A percentile compares a stretch with the other conserved stretches of the same genome.
These are phyloP conservation scores for Phlegmacium glaucopus DNA, from an alignment of 768 basidiomycete species.

Conservation along the genomic window DNA sequence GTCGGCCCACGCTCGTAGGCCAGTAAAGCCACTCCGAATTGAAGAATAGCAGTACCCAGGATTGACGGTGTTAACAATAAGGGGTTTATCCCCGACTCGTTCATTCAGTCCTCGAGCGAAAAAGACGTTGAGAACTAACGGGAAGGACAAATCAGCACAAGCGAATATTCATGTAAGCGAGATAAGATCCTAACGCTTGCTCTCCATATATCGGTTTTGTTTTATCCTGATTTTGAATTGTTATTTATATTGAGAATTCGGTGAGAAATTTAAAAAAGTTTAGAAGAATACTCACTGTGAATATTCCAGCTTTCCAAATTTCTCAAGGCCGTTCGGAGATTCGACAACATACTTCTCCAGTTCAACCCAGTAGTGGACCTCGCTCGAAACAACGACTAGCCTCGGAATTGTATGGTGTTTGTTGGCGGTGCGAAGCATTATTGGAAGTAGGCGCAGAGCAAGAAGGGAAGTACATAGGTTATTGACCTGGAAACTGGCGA, in stretches of 20 bases:
- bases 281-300: constrained; percentile 2
- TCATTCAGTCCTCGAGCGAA: constrained; percentile 36
- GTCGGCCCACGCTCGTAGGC: constrained; percentile 10
- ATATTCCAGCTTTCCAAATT: constrained; percentile 26
- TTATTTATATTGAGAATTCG: too few species aligned
- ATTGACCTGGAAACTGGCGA: constrained; percentile 42
- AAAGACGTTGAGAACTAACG: constrained; percentile 39
- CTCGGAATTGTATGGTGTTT: constrained; percentile 26
- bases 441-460: constrained; percentile 37
- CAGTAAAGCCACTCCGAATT: constrained; percentile 21
- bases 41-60: constrained; percentile 44
- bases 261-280: background rate
- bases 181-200: constrained; percentile 1
- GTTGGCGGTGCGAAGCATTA: constrained; percentile 32
- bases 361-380: constrained; percentile 29
- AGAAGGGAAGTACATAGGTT: constrained; percentile 36
- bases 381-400: constrained; percentile 41
- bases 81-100: constrained; percentile 21
- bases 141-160: background rate
- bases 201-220: constrained; percentile 4
- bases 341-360: constrained; percentile 20
- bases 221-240: background rate
- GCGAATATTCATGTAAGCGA: background rate
- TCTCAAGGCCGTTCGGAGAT: constrained; percentile 24
- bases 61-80: constrained; percentile 36